A percentile compares a stretch with the other conserved stretches of the same genome.
phyloP scores from a whole-genome alignment of 768 basidiomycete species.

The Lepiota venenata region DNA sequence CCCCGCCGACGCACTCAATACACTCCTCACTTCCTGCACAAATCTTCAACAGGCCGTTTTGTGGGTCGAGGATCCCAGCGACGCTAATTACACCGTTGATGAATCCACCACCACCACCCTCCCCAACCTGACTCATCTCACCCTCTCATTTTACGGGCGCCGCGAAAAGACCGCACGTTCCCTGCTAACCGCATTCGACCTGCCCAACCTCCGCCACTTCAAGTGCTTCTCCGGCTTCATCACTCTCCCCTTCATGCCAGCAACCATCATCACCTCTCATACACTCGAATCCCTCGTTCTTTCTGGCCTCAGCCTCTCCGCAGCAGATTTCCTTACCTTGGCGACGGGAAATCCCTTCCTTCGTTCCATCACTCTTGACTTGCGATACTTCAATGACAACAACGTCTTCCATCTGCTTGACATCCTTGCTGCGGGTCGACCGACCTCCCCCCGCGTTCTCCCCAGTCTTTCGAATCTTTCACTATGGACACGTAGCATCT shows the following conservation, averaged over 20 bases:
- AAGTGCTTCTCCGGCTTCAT: slow-evolving; percentile 11
- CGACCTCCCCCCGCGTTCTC: not conserved
- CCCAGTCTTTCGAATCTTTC: not conserved
- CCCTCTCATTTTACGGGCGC: slow-evolving; percentile 9
- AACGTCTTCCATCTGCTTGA: not conserved
- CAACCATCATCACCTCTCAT: not conserved
- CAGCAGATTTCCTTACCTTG: not conserved
- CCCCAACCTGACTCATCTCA: slow-evolving; percentile 1
- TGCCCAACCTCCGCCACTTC: slow-evolving; percentile 10
- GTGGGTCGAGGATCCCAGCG: slow-evolving; percentile 5
- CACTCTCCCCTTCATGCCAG: slow-evolving; percentile 7
- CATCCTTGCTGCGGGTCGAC: not conserved
- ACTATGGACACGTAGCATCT: slow-evolving; percentile 4
- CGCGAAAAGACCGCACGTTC: slow-evolving; percentile 1
- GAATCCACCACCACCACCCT: not conserved
- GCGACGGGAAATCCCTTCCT: not conserved
- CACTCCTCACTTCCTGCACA: not conserved
- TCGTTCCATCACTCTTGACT: slow-evolving; percentile 4
- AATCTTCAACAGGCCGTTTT: slow-evolving; percentile 1
- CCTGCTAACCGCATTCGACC: slow-evolving; percentile 4
- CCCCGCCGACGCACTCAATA: not conserved
- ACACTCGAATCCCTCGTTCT: not conserved
- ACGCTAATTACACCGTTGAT: not conserved
- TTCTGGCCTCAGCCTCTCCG: slow-evolving; percentile 3
- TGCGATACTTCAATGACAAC: not conserved